Conservation (phyloP, 768 basidiomycete genomes). For the Tylopilus vinaceipallidus region DNA sequence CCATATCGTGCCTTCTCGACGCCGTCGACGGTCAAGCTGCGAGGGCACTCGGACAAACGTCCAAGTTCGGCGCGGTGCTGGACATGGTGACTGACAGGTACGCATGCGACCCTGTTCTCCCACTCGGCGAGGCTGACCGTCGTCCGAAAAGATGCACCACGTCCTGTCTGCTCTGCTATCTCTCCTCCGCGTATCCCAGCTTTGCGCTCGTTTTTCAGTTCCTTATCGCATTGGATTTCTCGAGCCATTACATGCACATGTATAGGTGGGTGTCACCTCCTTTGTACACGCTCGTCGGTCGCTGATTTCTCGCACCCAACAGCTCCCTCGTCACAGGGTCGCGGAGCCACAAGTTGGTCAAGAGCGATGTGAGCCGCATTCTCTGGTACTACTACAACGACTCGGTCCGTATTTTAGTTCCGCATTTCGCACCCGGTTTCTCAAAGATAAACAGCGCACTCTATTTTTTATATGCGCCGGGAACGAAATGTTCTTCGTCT, state of each 20-base stretch:
- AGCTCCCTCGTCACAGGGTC: conserved; percentile 96
- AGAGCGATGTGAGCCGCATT: conserved; percentile 89
- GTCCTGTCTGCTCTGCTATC: conserved; percentile 89
- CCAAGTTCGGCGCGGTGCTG: conserved; percentile 95
- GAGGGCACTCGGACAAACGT: conserved; percentile 82
- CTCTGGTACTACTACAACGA: conserved; percentile 94
- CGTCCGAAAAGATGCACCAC: conserved; percentile 85
- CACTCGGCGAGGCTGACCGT: not conserved
- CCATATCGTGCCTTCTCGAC: conserved; percentile 88
- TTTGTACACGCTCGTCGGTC: too few relatives aligned
- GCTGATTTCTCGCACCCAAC: conserved; percentile 7
- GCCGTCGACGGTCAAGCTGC: conserved; percentile 95
- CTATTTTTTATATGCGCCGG: conserved; percentile 92
- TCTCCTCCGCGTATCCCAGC: conserved; percentile 85
- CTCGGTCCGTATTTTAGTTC: conserved; percentile 53
- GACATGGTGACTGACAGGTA: conserved; percentile 99
- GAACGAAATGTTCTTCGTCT: conserved; percentile 95
- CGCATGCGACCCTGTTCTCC: conserved; percentile 21
- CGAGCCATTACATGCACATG: conserved; percentile 99
- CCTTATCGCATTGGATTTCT: conserved; percentile 95
- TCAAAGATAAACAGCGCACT: conserved; percentile 51
- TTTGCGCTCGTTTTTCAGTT: conserved; percentile 88
- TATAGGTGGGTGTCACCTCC: conserved; percentile 64
- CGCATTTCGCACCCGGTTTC: not conserved
- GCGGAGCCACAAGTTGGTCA: conserved; percentile 88